Percentiles rank a stretch among this genome's conserved stretches.
Evolutionary conservation across 805 yeast genomes (phyloP).

Genomic region (Kluyveromyces siamensis): DNA sequence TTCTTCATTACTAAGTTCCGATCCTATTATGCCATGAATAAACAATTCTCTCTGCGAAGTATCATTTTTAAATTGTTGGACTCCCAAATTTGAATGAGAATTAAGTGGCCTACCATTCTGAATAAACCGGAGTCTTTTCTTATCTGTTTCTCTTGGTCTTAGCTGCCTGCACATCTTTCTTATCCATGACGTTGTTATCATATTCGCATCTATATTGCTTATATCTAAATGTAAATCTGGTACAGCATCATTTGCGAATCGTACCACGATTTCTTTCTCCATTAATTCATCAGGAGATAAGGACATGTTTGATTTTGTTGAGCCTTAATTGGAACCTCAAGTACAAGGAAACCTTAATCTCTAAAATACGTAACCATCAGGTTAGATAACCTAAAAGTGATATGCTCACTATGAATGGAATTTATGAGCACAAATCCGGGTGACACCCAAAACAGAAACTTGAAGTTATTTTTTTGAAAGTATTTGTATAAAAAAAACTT

Average conservation of each 20-base stretch:
- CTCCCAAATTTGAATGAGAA: slow-evolving; percentile 12
- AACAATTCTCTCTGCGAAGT: slow-evolving; percentile 35
- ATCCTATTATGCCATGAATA: slow-evolving; percentile 72
- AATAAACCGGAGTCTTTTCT: slow-evolving; percentile 21
- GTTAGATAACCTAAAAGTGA: too few species aligned
- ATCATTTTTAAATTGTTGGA: slow-evolving; percentile 9
- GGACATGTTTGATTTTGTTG: not conserved
- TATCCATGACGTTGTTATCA: slow-evolving; percentile 21
- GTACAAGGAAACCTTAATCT: too few species aligned
- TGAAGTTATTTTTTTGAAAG: too few species aligned
- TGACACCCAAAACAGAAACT: not conserved
- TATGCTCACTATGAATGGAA: too few species aligned
- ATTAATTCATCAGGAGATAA: not conserved
- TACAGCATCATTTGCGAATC: slow-evolving; percentile 24
- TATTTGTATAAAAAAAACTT: not conserved
- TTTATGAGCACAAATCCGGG: not conserved
- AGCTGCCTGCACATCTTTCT: slow-evolving; percentile 22
- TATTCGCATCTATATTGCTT: slow-evolving; percentile 13
- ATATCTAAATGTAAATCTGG: slow-evolving; percentile 21
- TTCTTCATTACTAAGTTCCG: slow-evolving; percentile 29
- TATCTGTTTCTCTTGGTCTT: slow-evolving; percentile 10
- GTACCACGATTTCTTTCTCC: slow-evolving; percentile 13
- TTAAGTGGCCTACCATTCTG: slow-evolving; percentile 22
- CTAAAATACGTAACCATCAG: too few species aligned
- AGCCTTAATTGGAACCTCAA: too few species aligned